These are phyloP conservation scores for Ulota crispa DNA, from an alignment of 225 moss, liverwort and hornwort species.

Conservation along the genomic window DNA sequence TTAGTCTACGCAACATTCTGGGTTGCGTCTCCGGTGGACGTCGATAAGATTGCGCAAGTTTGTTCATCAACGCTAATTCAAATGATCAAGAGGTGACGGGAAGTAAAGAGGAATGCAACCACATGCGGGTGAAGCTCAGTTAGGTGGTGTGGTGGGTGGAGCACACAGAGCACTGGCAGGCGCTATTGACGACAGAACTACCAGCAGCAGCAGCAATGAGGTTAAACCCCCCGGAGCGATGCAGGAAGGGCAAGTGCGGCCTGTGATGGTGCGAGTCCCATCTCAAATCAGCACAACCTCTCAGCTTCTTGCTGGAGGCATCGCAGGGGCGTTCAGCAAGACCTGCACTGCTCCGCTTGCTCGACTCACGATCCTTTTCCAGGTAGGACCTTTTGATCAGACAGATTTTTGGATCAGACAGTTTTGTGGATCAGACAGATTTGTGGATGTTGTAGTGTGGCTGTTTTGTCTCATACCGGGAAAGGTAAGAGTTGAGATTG, in stretches of 20 bases:
- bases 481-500: neutral
- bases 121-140: conserved; percentile 55
- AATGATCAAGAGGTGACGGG: conserved; percentile 52
- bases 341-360: conserved; percentile 98
- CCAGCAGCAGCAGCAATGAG: conserved; percentile 47
- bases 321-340: conserved; percentile 97
- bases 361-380: conserved; percentile 95
- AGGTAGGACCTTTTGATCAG: conserved; percentile 42
- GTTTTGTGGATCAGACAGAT: neutral
- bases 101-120: conserved; percentile 62
- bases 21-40: neutral
- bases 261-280: conserved; percentile 62
- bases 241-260: conserved; percentile 61
- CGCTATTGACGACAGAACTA: conserved; percentile 53
- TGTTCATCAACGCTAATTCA: conserved; percentile 17
- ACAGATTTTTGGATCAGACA: neutral
- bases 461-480: neutral
- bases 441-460: neutral
- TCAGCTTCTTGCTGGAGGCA: conserved; percentile 87
- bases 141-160: conserved; percentile 67
- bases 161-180: conserved; percentile 76
- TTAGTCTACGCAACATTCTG: neutral
- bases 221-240: conserved; percentile 49
- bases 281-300: conserved; percentile 85
- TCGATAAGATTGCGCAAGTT: conserved; percentile 20